A percentile compares a stretch with the other conserved stretches of the same genome.
Conservation (phyloP, 1,284 basidiomycete species). For the Moesziomyces parantarcticus region DNA sequence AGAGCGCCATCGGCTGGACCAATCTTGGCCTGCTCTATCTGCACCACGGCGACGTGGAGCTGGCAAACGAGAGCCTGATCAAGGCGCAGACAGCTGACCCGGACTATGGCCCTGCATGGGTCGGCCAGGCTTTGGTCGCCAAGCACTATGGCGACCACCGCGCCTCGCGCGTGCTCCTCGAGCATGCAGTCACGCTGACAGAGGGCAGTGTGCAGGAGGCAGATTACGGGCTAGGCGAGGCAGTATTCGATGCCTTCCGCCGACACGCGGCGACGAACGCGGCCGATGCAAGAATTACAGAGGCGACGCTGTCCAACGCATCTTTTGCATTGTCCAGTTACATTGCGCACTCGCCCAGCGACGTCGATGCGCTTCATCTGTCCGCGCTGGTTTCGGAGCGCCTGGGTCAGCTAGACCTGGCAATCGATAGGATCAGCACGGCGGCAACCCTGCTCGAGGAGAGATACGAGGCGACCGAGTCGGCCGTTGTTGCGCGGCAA, state of each 20-base stretch:
- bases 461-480: constrained; percentile 87
- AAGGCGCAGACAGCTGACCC: constrained; percentile 91
- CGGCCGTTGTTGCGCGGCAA: constrained; percentile 77
- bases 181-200: constrained; percentile 82
- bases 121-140: constrained; percentile 89
- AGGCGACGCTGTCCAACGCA: constrained; percentile 68
- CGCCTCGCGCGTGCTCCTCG: constrained; percentile 79
- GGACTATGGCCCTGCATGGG: constrained; percentile 89
- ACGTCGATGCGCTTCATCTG: constrained; percentile 83
- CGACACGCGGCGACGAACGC: constrained; percentile 72
- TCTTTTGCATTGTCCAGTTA: constrained; percentile 85
- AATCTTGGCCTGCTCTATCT: constrained; percentile 91
- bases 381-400: constrained; percentile 86
- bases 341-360: constrained; percentile 76
- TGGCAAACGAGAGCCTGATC: constrained; percentile 87
- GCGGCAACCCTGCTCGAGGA: constrained; percentile 82
- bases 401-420: constrained; percentile 78
- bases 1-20: constrained; percentile 78
- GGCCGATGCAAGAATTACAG: constrained; percentile 5
- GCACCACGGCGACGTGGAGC: constrained; percentile 80
- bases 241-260: constrained; percentile 73
- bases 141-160: constrained; percentile 74
- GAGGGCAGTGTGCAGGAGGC: constrained; percentile 79
- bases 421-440: constrained; percentile 74
- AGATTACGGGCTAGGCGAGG: constrained; percentile 81